These are phyloP conservation scores for Claviceps spartinae DNA, from an alignment of 2,329 filamentous ascomycete species.

Conservation along the genomic window DNA sequence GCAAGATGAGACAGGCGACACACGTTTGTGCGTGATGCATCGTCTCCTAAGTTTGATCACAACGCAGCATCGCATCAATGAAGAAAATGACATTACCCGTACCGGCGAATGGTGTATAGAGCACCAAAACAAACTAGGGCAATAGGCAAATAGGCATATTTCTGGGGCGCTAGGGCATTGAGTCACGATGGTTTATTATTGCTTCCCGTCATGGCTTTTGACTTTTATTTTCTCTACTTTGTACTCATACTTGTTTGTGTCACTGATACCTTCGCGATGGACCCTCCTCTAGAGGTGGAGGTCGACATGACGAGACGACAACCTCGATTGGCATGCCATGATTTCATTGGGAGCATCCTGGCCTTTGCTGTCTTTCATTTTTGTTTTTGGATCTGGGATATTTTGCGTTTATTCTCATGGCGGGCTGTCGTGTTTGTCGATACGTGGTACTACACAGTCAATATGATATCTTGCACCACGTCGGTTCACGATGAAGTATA, in stretches of 20 bases:
- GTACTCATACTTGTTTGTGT: background rate
- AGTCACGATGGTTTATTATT: constrained; percentile 20
- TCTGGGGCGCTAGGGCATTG: constrained; percentile 22
- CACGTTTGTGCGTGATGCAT: no score
- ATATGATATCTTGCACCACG: no score
- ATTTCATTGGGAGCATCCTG: background rate
- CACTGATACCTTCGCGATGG: constrained; percentile 11
- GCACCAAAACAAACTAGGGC: constrained; percentile 8
- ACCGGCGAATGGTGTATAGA: constrained; percentile 26
- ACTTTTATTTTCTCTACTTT: background rate
- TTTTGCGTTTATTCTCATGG: no score
- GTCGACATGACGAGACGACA: constrained; percentile 4
- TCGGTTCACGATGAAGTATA: no score
- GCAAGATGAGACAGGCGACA: background rate
- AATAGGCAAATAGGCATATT: constrained; percentile 17
- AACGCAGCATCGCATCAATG: constrained; percentile 21
- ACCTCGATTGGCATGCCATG: background rate
- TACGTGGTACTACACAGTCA: no score
- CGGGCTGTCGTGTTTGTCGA: no score
- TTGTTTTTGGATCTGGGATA: background rate
- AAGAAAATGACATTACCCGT: constrained; percentile 20
- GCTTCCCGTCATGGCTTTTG: constrained; percentile 3
- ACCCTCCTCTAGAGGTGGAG: constrained; percentile 4
- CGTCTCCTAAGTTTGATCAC: constrained; percentile 13
- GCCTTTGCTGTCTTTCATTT: background rate